phyloP scores from a whole-genome alignment of 2,329 filamentous ascomycete species.

The Eurotiales sp. region DNA sequence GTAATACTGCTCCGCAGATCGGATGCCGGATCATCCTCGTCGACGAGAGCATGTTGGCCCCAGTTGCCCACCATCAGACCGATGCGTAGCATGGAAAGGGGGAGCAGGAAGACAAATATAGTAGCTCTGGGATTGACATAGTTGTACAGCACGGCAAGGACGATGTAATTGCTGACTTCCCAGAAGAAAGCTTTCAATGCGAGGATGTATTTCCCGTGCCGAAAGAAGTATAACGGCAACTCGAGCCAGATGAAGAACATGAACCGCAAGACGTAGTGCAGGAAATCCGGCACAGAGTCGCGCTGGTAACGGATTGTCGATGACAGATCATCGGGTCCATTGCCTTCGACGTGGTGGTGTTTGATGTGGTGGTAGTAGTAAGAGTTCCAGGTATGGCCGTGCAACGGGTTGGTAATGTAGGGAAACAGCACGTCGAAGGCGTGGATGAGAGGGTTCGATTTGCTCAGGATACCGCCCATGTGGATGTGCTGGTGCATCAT shows the following conservation, averaged over 20 bases:
- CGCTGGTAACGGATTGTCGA: slow-evolving; percentile 74
- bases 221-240: slow-evolving; percentile 68
- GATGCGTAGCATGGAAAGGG: slow-evolving; percentile 62
- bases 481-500: slow-evolving; percentile 87
- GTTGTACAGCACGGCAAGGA: slow-evolving; percentile 44
- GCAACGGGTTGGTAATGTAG: slow-evolving; percentile 69
- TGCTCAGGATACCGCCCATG: slow-evolving; percentile 63
- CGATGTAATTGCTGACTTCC: slow-evolving; percentile 47
- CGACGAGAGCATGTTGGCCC: slow-evolving; percentile 79
- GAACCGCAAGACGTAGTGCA: slow-evolving; percentile 71
- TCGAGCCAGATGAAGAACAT: slow-evolving; percentile 71
- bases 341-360: slow-evolving; percentile 78
- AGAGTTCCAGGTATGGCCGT: slow-evolving; percentile 81
- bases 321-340: slow-evolving; percentile 71
- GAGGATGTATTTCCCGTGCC: slow-evolving; percentile 55
- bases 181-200: slow-evolving; percentile 58
- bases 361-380: slow-evolving; percentile 86
- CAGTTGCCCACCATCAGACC: slow-evolving; percentile 80
- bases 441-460: slow-evolving; percentile 50
- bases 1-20: slow-evolving; percentile 78
- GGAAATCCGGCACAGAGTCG: slow-evolving; percentile 62
- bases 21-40: slow-evolving; percentile 68
- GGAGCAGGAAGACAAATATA: slow-evolving; percentile 63
- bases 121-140: slow-evolving; percentile 52
- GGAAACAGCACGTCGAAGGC: slow-evolving; percentile 64